These are phyloP conservation scores for Diaporthe caulivora DNA, from an alignment of 2,329 filamentous ascomycete genomes.

Conservation along the genomic window DNA sequence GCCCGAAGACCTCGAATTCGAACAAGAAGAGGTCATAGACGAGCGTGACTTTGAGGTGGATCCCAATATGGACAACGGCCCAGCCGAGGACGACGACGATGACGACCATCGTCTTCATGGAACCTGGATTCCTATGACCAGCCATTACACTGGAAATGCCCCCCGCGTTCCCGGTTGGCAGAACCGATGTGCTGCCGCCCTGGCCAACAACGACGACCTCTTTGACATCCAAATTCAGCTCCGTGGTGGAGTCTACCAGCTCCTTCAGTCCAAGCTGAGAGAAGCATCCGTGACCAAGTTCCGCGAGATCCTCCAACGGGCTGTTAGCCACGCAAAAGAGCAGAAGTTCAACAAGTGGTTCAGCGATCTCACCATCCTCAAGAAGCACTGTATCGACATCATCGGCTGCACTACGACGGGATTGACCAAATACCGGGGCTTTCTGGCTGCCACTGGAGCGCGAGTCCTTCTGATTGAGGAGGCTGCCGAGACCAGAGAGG, in stretches of 20 bases:
- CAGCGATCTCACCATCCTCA: slow-evolving; percentile 62
- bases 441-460: slow-evolving; percentile 76
- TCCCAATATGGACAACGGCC: slow-evolving; percentile 50
- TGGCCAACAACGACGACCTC: slow-evolving; percentile 60
- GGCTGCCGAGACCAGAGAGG: slow-evolving; percentile 81
- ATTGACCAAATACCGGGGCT: slow-evolving; percentile 80
- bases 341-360: slow-evolving; percentile 71
- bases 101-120: slow-evolving; percentile 58
- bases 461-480: slow-evolving; percentile 82
- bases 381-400: slow-evolving; percentile 57
- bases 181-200: slow-evolving; percentile 35
- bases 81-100: slow-evolving; percentile 51
- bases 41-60: slow-evolving; percentile 65
- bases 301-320: slow-evolving; percentile 61
- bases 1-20: slow-evolving; percentile 14
- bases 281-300: slow-evolving; percentile 59
- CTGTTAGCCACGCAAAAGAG: slow-evolving; percentile 62
- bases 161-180: slow-evolving; percentile 41
- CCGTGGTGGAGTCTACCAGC: slow-evolving; percentile 76
- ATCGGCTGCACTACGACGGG: slow-evolving; percentile 82
- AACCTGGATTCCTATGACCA: slow-evolving; percentile 54
- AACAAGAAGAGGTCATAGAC: slow-evolving; percentile 64
- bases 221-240: slow-evolving; percentile 67
- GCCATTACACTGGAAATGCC: slow-evolving; percentile 54
- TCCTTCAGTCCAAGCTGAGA: slow-evolving; percentile 70